A percentile compares a stretch with the other conserved stretches of the same genome.
phyloP scores from a whole-genome alignment of 768 basidiomycete species.

The Amanita pseudoporphyria region DNA sequence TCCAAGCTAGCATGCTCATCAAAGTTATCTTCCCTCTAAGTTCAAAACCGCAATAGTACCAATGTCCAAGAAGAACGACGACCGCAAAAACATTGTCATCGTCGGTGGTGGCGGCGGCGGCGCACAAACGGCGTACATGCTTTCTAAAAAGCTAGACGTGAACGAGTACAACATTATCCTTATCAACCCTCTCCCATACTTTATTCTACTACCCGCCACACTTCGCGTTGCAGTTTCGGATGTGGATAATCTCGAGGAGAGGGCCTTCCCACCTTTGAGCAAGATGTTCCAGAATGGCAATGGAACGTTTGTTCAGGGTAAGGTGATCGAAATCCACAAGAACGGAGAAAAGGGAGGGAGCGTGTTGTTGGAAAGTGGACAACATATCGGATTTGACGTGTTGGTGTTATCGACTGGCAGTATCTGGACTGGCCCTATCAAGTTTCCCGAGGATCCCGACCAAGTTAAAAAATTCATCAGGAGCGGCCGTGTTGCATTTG shows the following conservation, averaged over 20 bases:
- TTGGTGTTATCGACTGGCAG: slow-evolving; percentile 50
- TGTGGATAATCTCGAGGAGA: slow-evolving; percentile 21
- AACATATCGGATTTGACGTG: slow-evolving; percentile 35
- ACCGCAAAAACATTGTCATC: slow-evolving; percentile 31
- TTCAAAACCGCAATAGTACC: background rate
- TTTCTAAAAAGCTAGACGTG: slow-evolving; percentile 37
- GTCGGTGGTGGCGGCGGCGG: slow-evolving; percentile 48
- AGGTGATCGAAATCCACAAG: slow-evolving; percentile 19
- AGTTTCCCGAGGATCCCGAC: slow-evolving; percentile 18
- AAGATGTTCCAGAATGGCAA: slow-evolving; percentile 33
- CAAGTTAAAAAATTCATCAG: slow-evolving; percentile 18
- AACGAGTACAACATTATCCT: slow-evolving; percentile 38
- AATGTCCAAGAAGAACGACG: slow-evolving; percentile 9
- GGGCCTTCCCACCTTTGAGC: slow-evolving; percentile 34
- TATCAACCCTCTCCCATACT: slow-evolving; percentile 38
- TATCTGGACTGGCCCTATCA: slow-evolving; percentile 31
- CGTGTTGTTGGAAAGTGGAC: slow-evolving; percentile 35
- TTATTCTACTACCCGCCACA: slow-evolving; percentile 35
- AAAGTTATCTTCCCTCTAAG: background rate
- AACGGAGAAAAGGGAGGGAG: slow-evolving; percentile 24
- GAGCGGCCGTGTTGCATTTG: slow-evolving; percentile 16
- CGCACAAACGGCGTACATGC: slow-evolving; percentile 24
- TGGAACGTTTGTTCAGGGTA: slow-evolving; percentile 29
- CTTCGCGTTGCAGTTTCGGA: slow-evolving; percentile 39
- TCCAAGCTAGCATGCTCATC: too few relatives aligned